Conservation (phyloP, 148 eudicot species). For the Spergularia marina region DNA sequence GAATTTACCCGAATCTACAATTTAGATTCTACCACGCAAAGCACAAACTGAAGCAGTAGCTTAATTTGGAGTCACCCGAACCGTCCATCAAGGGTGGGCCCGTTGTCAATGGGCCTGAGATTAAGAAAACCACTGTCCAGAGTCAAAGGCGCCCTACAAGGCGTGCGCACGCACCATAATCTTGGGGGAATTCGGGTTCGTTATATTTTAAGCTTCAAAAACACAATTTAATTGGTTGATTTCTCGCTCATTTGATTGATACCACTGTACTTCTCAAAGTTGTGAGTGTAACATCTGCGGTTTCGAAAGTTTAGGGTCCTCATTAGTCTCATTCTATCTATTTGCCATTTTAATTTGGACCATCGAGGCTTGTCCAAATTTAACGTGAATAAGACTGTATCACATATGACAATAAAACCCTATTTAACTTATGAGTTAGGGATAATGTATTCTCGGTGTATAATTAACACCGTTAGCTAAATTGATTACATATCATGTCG, state of each 20-base stretch:
- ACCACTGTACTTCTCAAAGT: neutral
- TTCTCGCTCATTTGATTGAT: neutral
- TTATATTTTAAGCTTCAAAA: neutral
- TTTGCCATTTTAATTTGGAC: too few relatives aligned
- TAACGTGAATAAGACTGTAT: too few relatives aligned
- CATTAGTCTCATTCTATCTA: neutral
- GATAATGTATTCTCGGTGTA: too few relatives aligned
- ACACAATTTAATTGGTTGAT: neutral
- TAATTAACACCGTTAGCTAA: too few relatives aligned
- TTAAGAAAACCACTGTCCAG: neutral
- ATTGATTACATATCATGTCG: too few relatives aligned
- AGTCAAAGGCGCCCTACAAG: constrained; percentile 2
- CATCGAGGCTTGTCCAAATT: too few relatives aligned
- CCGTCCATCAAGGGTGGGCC: constrained; percentile 4
- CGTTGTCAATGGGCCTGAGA: neutral
- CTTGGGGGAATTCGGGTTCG: neutral
- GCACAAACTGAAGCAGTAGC: neutral
- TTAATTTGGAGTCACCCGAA: neutral
- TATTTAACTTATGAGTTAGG: too few relatives aligned
- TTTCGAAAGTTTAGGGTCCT: neutral
- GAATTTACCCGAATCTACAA: too few relatives aligned
- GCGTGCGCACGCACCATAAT: constrained; percentile 4
- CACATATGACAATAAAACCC: too few relatives aligned
- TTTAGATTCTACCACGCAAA: neutral
- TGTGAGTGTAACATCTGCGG: constrained; percentile 16